phyloP scores from a whole-genome alignment of 768 basidiomycete species.

The Paxillus rubicundulus region DNA sequence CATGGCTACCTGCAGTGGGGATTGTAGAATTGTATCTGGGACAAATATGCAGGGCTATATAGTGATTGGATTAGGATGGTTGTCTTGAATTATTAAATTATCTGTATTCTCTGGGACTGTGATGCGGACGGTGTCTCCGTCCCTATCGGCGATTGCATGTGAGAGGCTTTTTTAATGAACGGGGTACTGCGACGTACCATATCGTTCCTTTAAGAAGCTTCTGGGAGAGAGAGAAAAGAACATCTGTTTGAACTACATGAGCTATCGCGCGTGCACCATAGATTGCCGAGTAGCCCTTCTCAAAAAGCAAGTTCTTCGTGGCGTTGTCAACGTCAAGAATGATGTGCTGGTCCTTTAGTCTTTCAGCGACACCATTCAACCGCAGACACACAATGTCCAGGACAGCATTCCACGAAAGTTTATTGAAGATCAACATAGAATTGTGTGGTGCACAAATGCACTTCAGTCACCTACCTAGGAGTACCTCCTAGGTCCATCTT shows the following conservation, averaged over 20 bases:
- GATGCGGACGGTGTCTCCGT: conserved; percentile 65
- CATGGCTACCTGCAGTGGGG: conserved; percentile 2
- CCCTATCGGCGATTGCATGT: conserved; percentile 28
- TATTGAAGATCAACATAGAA: conserved; percentile 87
- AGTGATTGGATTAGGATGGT: conserved; percentile 39
- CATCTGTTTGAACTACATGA: conserved; percentile 77
- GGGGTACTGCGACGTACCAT: conserved; percentile 41
- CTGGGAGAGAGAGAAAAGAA: conserved; percentile 80
- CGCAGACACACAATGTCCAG: conserved; percentile 77
- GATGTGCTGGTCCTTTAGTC: conserved; percentile 66
- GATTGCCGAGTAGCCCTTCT: conserved; percentile 76
- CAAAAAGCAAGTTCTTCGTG: conserved; percentile 67
- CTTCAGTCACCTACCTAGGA: no score
- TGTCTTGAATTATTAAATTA: conserved; percentile 55
- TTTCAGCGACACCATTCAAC: conserved; percentile 65
- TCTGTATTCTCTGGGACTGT: conserved; percentile 43
- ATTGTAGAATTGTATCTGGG: neutral
- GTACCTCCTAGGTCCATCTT: no score
- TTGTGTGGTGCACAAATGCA: no score
- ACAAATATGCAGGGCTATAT: neutral
- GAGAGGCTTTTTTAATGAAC: neutral
- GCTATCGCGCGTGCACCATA: conserved; percentile 90
- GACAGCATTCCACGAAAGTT: conserved; percentile 71
- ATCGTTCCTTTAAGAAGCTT: conserved; percentile 79
- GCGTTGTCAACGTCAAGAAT: conserved; percentile 63